phyloP scores from a whole-genome alignment of 148 eudicot species.

The Chenopodium suecicum region DNA sequence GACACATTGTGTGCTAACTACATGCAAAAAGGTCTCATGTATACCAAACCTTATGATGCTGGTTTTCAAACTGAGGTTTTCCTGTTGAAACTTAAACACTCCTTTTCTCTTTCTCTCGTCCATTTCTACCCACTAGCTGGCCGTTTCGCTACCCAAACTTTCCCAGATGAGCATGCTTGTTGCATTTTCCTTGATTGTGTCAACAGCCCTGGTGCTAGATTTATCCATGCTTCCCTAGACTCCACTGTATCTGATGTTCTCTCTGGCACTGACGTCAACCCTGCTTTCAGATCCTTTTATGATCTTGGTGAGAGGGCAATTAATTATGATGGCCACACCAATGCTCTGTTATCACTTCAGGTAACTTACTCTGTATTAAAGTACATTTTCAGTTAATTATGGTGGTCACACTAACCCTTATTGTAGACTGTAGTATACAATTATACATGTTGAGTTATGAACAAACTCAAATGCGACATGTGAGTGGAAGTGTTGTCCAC shows the following conservation, averaged over 20 bases:
- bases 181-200: neutral
- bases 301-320: neutral
- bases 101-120: neutral
- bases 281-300: neutral
- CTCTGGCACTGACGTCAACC: neutral
- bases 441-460: no score
- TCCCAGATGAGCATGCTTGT: neutral
- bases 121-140: neutral
- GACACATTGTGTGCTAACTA: neutral
- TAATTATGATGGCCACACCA: neutral
- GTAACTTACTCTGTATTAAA: neutral
- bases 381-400: no score
- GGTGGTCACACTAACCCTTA: no score
- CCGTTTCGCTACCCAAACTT: neutral
- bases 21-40: neutral
- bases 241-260: neutral
- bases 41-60: neutral
- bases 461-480: no score
- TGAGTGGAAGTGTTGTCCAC: no score
- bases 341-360: neutral
- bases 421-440: no score
- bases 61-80: neutral
- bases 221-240: neutral
- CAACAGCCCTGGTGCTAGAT: neutral
- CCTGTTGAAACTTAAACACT: neutral